Conservation (phyloP, 2,329 filamentous ascomycete genomes). For the Thermoascus crustaceus region DNA sequence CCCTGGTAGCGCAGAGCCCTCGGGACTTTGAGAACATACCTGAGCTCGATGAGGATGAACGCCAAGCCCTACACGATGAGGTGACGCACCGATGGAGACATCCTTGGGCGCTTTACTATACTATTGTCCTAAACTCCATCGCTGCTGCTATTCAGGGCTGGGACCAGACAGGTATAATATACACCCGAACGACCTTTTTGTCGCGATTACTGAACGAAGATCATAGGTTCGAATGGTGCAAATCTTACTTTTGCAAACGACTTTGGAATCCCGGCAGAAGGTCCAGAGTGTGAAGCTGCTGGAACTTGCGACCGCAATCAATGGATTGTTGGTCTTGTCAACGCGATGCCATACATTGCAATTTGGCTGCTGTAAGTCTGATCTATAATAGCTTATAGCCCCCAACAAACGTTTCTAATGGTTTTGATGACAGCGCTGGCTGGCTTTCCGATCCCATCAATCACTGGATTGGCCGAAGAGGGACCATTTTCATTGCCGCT, state of each 20-base stretch:
- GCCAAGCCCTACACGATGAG: slow-evolving; percentile 38
- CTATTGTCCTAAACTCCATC: slow-evolving; percentile 45
- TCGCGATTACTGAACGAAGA: too few relatives aligned
- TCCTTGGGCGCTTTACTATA: slow-evolving; percentile 41
- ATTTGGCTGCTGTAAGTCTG: slow-evolving; percentile 19
- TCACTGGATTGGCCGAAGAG: slow-evolving; percentile 50
- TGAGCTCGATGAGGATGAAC: slow-evolving; percentile 36
- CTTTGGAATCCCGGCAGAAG: slow-evolving; percentile 36
- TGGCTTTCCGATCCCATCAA: slow-evolving; percentile 62
- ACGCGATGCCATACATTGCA: slow-evolving; percentile 43
- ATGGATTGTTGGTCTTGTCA: slow-evolving; percentile 60
- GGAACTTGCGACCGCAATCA: too few relatives aligned
- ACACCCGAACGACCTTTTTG: too few relatives aligned
- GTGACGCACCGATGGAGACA: slow-evolving; percentile 44
- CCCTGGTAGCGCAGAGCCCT: slow-evolving; percentile 43
- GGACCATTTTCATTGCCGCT: slow-evolving; percentile 56
- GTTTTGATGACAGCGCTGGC: slow-evolving; percentile 46
- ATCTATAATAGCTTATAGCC: too few relatives aligned
- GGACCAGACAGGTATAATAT: slow-evolving; percentile 49
- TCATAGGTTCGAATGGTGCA: slow-evolving; percentile 45
- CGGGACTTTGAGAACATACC: slow-evolving; percentile 36
- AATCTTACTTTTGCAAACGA: slow-evolving; percentile 44
- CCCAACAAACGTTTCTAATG: slow-evolving; percentile 42
- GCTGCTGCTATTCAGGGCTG: slow-evolving; percentile 47
- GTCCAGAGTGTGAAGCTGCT: slow-evolving; percentile 32